These are phyloP conservation scores for Amanita phalloides DNA, from an alignment of 768 basidiomycete species.

Conservation along the genomic window DNA sequence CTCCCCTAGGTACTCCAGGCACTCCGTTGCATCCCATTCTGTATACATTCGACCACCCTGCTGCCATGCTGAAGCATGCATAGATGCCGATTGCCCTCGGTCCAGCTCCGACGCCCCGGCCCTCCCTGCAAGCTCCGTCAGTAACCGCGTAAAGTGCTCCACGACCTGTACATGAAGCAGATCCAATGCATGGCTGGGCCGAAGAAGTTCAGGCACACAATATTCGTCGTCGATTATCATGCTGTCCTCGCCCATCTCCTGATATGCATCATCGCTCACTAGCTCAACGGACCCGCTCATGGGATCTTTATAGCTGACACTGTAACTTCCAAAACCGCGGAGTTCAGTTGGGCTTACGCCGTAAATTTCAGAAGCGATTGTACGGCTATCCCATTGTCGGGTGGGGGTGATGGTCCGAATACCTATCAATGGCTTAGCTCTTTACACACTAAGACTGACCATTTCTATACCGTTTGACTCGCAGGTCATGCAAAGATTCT, in stretches of 20 bases:
- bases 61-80: constrained; percentile 45
- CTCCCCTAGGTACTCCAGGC: constrained; percentile 43
- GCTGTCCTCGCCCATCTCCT: constrained; percentile 25
- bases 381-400: constrained; percentile 36
- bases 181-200: constrained; percentile 50
- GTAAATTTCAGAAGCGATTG: constrained; percentile 38
- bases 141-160: constrained; percentile 54
- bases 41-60: constrained; percentile 24
- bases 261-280: constrained; percentile 1
- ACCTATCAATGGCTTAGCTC: constrained; percentile 9
- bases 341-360: constrained; percentile 23
- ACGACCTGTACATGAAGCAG: constrained; percentile 58
- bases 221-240: constrained; percentile 58
- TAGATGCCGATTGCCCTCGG: constrained; percentile 28
- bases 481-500: constrained; percentile 44
- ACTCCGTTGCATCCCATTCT: constrained; percentile 44
- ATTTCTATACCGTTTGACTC: background rate
- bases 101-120: constrained; percentile 39
- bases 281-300: constrained; percentile 9
- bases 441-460: too few species aligned
- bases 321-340: constrained; percentile 27
- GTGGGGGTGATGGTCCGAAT: constrained; percentile 27
- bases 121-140: constrained; percentile 45
- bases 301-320: constrained; percentile 25
- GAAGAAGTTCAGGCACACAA: constrained; percentile 20